phyloP scores from a whole-genome alignment of 2,329 filamentous ascomycete species.

The Trematosphaeria pertusa region DNA sequence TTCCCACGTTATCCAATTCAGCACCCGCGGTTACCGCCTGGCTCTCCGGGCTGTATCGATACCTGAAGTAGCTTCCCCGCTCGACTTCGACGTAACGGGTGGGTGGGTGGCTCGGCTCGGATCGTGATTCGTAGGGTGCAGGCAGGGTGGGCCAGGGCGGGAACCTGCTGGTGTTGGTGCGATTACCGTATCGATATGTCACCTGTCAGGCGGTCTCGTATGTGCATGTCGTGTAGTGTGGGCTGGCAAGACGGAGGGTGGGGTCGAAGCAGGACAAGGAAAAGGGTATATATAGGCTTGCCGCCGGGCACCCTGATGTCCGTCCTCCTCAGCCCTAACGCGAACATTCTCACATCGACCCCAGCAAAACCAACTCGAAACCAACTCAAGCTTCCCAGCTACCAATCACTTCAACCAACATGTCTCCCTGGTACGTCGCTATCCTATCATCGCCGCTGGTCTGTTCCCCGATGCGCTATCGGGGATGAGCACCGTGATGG shows the following conservation, averaged over 20 bases:
- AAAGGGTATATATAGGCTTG: conserved; percentile 6
- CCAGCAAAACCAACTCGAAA: conserved; percentile 1
- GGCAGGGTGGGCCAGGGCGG: too few relatives aligned
- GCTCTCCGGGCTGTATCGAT: too few relatives aligned
- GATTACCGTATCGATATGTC: conserved; percentile 11
- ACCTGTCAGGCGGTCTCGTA: not conserved
- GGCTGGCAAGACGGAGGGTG: not conserved
- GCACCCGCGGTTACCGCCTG: too few relatives aligned
- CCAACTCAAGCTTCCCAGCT: conserved; percentile 13
- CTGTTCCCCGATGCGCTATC: not conserved
- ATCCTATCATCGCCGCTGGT: not conserved
- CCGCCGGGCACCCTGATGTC: conserved; percentile 32
- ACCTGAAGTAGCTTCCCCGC: too few relatives aligned
- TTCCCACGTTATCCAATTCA: too few relatives aligned
- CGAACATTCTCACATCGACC: not conserved
- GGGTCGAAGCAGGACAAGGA: not conserved
- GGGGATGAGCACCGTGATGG: conserved; percentile 25
- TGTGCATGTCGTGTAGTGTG: not conserved
- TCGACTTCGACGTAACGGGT: too few relatives aligned
- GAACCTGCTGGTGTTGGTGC: too few relatives aligned
- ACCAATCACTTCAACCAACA: conserved; percentile 18
- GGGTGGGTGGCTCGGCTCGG: too few relatives aligned
- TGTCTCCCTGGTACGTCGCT: conserved; percentile 33
- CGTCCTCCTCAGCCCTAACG: conserved; percentile 18
- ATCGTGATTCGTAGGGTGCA: too few relatives aligned